Evolutionary conservation across 2,329 filamentous ascomycete genomes (phyloP), one percentile per base, ranked within the genome.

Genomic region (Elsinoe batatas): DNA sequence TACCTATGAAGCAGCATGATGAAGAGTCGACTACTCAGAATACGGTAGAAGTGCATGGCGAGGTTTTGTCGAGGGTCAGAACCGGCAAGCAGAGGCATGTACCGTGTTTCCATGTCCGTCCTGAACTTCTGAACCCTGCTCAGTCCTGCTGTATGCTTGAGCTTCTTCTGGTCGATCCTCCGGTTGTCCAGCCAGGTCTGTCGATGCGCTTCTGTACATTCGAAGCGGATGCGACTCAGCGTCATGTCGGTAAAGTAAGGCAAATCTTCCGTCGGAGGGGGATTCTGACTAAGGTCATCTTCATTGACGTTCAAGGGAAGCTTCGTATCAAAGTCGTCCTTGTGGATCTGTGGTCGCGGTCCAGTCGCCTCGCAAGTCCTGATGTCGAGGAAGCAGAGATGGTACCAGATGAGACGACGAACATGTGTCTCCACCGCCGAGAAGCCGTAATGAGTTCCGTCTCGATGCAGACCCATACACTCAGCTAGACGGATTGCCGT

Each of bases 321-420:
- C 58, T 79, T 81, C 0, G 86, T 88, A 62, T 88, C 85, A 66
- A 84, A 90, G 63, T 90, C 85, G 18, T 87, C 85, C 37, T 78
- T 75, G n/a, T 84, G 79, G 54, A 90, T 88, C 53, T 81, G 78
- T 0, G 84, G 84, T 20, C 82, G 77, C 7, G 86, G 86, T 0
- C 85, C 87, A 59, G 87, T 85, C 1, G 83, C 80, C 68, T 90
- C 86, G 63, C 82, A 87, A 0, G 85, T 88, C 37, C 85, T 77
- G 56, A 88, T 79, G 65, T 90, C 87, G 7, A 91, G 74, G 65
- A 87, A 87, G 67, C 84, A 88, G 17, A 91, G 75, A 63, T 90
- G 85, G 65, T 88, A 83, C 87, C 86, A 90, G 33, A 89, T 75
- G 37, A 89, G 71, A 3, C 86, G 80, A 11, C 86, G 80, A 2